A percentile compares a stretch with the other conserved stretches of the same genome.
These are phyloP conservation scores for Phaeosphaeriaceae sp. DNA, from an alignment of 2,329 filamentous ascomycete genomes.

Conservation along the genomic window DNA sequence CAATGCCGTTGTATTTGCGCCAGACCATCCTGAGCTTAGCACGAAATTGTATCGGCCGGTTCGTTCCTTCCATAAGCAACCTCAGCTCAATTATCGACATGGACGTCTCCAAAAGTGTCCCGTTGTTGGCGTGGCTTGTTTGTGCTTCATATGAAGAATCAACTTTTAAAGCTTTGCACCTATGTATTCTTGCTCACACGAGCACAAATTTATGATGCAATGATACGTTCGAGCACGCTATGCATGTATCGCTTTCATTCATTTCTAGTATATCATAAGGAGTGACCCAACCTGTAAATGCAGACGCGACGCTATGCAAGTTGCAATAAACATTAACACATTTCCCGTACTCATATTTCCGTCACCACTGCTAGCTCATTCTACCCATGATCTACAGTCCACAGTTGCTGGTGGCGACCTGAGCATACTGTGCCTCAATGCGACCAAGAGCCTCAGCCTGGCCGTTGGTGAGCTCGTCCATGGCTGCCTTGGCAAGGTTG, in stretches of 20 bases:
- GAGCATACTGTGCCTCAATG: slow-evolving; percentile 50
- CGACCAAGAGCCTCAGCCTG: slow-evolving; percentile 54
- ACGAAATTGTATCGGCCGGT: neutral
- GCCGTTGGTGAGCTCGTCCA: slow-evolving; percentile 58
- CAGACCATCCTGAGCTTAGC: neutral
- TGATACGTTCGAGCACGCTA: no score
- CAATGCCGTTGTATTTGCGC: no score
- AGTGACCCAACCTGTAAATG: slow-evolving; percentile 4
- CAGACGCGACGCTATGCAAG: neutral
- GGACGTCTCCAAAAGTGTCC: no score
- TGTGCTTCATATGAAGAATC: no score
- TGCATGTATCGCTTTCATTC: neutral
- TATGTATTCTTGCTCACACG: no score
- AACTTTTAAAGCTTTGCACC: no score
- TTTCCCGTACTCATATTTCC: neutral
- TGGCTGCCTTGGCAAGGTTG: slow-evolving; percentile 57
- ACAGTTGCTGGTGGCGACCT: slow-evolving; percentile 49
- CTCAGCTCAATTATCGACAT: no score
- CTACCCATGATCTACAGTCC: slow-evolving; percentile 19
- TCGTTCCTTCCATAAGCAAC: neutral
- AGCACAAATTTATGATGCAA: no score
- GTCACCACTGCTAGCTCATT: neutral
- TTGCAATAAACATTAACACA: slow-evolving; percentile 4
- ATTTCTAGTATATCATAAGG: neutral
- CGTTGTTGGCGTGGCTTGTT: no score